Evolutionary conservation across 306 rosid species (phyloP).

Genomic region (Mimosa pudica): DNA sequence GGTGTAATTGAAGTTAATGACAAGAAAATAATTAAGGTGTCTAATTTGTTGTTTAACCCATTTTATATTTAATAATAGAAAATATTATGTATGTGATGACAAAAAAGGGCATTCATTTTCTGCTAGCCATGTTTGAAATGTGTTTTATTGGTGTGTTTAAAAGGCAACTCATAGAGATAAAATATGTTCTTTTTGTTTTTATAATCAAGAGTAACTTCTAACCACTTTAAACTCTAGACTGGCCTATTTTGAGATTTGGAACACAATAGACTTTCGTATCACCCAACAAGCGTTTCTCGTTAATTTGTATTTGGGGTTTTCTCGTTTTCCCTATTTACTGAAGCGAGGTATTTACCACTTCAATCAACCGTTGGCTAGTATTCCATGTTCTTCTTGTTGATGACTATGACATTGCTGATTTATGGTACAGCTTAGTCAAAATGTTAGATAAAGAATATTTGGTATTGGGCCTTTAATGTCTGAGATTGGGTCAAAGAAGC

Average conservation of each 20-base stretch:
- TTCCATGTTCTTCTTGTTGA: too few relatives aligned
- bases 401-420: not conserved
- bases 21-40: not conserved
- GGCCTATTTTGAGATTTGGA: too few relatives aligned
- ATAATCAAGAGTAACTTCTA: too few relatives aligned
- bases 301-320: too few relatives aligned
- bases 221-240: too few relatives aligned
- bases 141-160: conserved; percentile 14
- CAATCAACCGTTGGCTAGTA: too few relatives aligned
- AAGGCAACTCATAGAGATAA: not conserved
- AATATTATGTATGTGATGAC: not conserved
- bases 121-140: not conserved
- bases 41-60: not conserved
- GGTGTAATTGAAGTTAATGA: not conserved
- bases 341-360: too few relatives aligned
- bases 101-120: not conserved
- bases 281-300: too few relatives aligned
- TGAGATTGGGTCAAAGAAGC: not conserved
- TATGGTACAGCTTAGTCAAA: not conserved
- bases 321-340: too few relatives aligned
- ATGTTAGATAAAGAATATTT: not conserved
- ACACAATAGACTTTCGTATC: too few relatives aligned
- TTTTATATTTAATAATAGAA: not conserved
- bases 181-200: not conserved
- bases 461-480: not conserved